These are phyloP conservation scores for Apophysomyces elegans DNA, from an alignment of 371 early-diverging fungal species.

Conservation along the genomic window DNA sequence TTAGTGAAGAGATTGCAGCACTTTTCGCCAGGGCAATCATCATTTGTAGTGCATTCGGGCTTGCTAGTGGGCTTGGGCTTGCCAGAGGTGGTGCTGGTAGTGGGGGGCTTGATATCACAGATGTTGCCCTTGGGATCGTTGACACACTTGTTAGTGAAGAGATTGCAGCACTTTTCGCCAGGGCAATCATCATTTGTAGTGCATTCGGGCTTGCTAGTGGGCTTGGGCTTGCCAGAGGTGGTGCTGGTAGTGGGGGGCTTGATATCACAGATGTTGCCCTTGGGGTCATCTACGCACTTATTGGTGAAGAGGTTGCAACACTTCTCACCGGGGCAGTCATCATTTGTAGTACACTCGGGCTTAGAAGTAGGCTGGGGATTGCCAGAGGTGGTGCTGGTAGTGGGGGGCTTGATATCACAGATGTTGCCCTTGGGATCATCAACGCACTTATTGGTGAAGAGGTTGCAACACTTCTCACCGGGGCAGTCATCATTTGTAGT, in stretches of 20 bases:
- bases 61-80: constrained; percentile 11
- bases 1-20: constrained; percentile 20
- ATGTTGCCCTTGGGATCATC: constrained; percentile 13
- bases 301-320: constrained; percentile 21
- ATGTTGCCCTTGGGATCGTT: constrained; percentile 13
- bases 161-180: constrained; percentile 18
- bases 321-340: constrained; percentile 19
- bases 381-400: constrained; percentile 9
- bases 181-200: constrained; percentile 19
- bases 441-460: constrained; percentile 8
- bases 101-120: constrained; percentile 18
- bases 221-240: constrained; percentile 9
- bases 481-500: constrained; percentile 19
- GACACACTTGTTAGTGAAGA: constrained; percentile 8
- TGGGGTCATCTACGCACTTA: constrained; percentile 18
- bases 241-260: constrained; percentile 4
- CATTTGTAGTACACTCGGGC: constrained; percentile 13
- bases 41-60: constrained; percentile 13
- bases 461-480: constrained; percentile 18
- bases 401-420: constrained; percentile 18
- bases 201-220: constrained; percentile 12
- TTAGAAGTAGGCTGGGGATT: constrained; percentile 7
- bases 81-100: constrained; percentile 9
- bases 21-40: constrained; percentile 18
- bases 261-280: constrained; percentile 16